Conservation (phyloP, 352 stramenopile species). For the Pythium guiyangense region DNA sequence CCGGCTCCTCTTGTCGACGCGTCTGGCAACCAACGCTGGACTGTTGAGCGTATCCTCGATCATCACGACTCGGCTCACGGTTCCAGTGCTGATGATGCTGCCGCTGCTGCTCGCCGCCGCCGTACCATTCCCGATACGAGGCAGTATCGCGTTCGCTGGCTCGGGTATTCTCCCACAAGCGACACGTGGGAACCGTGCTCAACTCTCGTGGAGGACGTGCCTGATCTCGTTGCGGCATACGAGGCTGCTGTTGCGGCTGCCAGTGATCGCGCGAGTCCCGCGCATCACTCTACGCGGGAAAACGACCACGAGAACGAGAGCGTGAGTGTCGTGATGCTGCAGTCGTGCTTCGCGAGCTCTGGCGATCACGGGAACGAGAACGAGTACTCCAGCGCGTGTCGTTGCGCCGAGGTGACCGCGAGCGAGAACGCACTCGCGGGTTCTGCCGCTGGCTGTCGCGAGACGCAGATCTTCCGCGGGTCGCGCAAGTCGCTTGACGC, state of each 20-base stretch:
- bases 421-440: no score
- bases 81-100: no score
- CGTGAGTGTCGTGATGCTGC: neutral
- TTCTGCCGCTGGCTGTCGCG: no score
- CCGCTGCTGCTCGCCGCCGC: neutral
- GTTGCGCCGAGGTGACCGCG: no score
- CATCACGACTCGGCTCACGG: slow-evolving; percentile 5
- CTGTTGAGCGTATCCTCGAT: slow-evolving; percentile 10
- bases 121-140: neutral
- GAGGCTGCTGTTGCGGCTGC: neutral
- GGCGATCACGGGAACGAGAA: no score
- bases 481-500: no score
- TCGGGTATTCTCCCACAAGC: neutral
- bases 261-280: no score
- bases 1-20: slow-evolving; percentile 9
- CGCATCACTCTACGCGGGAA: no score
- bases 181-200: neutral
- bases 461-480: no score
- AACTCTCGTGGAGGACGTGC: neutral
- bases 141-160: neutral
- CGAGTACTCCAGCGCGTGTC: no score
- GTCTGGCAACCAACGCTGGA: slow-evolving; percentile 2
- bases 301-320: neutral
- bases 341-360: no score
- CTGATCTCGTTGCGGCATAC: neutral